Conservation (phyloP, 768 basidiomycete genomes). For the Boletales sp. region DNA sequence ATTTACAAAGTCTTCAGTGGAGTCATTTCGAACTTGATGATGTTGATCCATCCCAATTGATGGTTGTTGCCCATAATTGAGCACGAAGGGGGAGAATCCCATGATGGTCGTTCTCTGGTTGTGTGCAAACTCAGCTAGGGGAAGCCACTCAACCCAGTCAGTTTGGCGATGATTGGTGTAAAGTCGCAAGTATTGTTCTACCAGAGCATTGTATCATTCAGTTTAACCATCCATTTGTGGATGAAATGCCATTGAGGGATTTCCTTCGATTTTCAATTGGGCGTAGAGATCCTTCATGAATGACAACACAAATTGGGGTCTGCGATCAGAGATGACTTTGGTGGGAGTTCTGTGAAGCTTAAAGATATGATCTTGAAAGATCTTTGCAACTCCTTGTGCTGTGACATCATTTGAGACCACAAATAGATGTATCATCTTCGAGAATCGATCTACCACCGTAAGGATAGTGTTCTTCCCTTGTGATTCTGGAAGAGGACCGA, state of each 20-base stretch:
- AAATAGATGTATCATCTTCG: neutral
- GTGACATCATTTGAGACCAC: neutral
- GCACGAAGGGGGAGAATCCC: too few relatives aligned
- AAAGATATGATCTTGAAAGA: conserved; percentile 22
- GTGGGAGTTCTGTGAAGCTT: conserved; percentile 23
- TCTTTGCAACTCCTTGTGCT: conserved; percentile 13
- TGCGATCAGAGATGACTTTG: too few relatives aligned
- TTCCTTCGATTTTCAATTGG: too few relatives aligned
- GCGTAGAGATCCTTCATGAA: too few relatives aligned
- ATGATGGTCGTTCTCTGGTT: too few relatives aligned
- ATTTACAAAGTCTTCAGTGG: too few relatives aligned
- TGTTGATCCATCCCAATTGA: too few relatives aligned
- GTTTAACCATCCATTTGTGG: conserved; percentile 21
- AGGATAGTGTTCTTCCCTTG: neutral
- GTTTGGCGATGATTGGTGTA: neutral
- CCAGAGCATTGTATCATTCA: neutral
- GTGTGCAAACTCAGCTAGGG: too few relatives aligned
- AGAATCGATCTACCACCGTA: neutral
- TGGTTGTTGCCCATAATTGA: too few relatives aligned
- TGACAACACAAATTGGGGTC: too few relatives aligned
- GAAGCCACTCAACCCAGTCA: too few relatives aligned
- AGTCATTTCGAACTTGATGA: too few relatives aligned
- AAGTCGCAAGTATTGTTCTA: neutral
- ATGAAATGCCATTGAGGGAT: conserved; percentile 40
- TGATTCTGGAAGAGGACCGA: neutral